A percentile compares a stretch with the other conserved stretches of the same genome.
These are phyloP conservation scores for Ilyonectria mors-panacis DNA, from an alignment of 2,329 filamentous ascomycete species.

Conservation along the genomic window DNA sequence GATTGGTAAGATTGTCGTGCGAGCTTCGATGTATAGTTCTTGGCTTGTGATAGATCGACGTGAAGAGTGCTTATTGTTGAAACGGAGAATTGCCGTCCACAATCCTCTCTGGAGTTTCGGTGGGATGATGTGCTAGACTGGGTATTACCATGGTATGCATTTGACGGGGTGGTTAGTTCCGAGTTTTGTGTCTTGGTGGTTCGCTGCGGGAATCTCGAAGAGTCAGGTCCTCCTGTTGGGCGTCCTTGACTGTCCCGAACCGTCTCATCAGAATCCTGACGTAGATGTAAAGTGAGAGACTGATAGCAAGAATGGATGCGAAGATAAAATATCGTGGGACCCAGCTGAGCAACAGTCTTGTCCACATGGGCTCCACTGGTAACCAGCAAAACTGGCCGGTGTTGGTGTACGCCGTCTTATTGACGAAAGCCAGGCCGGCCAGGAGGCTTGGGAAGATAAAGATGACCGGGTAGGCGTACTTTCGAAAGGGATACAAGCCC, in stretches of 20 bases:
- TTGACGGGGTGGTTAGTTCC: slow-evolving; percentile 50
- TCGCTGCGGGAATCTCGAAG: slow-evolving; percentile 30
- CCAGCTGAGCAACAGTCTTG: slow-evolving; percentile 78
- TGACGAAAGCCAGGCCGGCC: slow-evolving; percentile 75
- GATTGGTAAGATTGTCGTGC: slow-evolving; percentile 40
- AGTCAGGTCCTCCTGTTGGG: slow-evolving; percentile 29
- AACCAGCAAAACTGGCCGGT: slow-evolving; percentile 80
- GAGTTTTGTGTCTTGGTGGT: slow-evolving; percentile 18
- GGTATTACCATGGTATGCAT: slow-evolving; percentile 53
- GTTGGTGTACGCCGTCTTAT: slow-evolving; percentile 70
- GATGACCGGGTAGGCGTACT: slow-evolving; percentile 71
- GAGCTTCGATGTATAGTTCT: slow-evolving; percentile 32
- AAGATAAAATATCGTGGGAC: slow-evolving; percentile 81
- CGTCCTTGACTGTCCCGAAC: slow-evolving; percentile 49
- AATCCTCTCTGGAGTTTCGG: slow-evolving; percentile 32
- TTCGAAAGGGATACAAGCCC: slow-evolving; percentile 78
- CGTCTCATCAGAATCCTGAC: slow-evolving; percentile 64
- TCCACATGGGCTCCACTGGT: slow-evolving; percentile 77
- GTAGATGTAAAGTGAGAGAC: slow-evolving; percentile 79
- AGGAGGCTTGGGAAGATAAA: slow-evolving; percentile 71
- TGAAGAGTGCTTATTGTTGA: slow-evolving; percentile 38
- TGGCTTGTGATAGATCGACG: slow-evolving; percentile 29
- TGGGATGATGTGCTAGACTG: slow-evolving; percentile 46
- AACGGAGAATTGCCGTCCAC: slow-evolving; percentile 28
- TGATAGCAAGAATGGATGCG: slow-evolving; percentile 73